phyloP scores from a whole-genome alignment of 169 alveolate genomes.

The Plasmodium inui region DNA sequence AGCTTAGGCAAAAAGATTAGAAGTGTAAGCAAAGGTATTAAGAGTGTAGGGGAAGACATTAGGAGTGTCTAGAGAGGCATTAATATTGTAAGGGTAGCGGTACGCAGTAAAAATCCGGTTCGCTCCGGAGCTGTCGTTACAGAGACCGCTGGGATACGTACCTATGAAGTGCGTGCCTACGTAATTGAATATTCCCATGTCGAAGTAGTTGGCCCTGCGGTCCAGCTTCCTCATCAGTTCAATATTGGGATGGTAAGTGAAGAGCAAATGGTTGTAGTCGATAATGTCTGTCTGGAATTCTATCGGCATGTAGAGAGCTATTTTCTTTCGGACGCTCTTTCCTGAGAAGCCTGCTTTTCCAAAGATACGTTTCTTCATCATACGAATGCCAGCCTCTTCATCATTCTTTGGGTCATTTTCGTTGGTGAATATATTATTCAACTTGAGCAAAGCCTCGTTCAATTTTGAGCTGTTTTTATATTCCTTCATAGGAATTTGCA shows the following conservation, averaged over 20 bases:
- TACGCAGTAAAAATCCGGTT: neutral
- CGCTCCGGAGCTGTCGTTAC: neutral
- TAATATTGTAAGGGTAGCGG: neutral
- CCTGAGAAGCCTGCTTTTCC: neutral
- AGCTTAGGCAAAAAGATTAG: neutral
- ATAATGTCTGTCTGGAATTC: neutral
- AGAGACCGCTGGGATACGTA: neutral
- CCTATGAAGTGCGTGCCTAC: constrained; percentile 55
- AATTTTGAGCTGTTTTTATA: constrained; percentile 8
- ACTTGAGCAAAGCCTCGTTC: constrained; percentile 6
- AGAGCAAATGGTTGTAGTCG: constrained; percentile 20
- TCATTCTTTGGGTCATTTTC: neutral
- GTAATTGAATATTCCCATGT: constrained; percentile 23
- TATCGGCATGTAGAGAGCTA: constrained; percentile 28
- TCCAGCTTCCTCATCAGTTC: constrained; percentile 22
- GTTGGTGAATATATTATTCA: constrained; percentile 26
- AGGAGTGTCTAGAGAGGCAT: neutral
- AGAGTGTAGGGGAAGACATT: neutral
- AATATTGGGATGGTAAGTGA: constrained; percentile 19
- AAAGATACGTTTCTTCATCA: neutral
- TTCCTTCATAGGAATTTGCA: constrained; percentile 25
- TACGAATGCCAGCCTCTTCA: neutral
- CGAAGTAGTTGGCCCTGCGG: neutral
- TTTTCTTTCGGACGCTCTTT: neutral
- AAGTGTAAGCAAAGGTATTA: no score